These are phyloP conservation scores for Gossypium herbaceum DNA, from an alignment of 345 rosid species.

Conservation along the genomic window DNA sequence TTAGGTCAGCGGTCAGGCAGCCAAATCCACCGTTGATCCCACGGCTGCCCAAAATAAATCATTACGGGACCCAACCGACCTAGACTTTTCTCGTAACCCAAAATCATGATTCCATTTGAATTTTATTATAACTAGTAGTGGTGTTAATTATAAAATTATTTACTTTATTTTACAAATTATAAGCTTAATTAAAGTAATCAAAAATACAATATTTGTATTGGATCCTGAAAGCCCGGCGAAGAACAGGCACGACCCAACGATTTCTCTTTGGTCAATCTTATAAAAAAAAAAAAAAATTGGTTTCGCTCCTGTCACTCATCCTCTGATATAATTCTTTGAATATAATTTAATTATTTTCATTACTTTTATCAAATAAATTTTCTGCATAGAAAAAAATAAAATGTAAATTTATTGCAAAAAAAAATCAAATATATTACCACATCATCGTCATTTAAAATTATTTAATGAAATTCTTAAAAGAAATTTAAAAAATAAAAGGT, in stretches of 20 bases:
- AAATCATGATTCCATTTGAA: conserved; percentile 50
- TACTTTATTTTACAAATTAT: background rate
- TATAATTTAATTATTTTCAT: too few species aligned
- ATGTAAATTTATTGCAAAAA: too few species aligned
- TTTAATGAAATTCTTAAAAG: too few species aligned
- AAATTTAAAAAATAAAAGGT: too few species aligned
- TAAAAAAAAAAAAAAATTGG: too few species aligned
- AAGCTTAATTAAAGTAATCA: background rate
- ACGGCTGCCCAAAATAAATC: conserved; percentile 47
- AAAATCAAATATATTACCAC: too few species aligned
- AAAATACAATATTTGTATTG: conserved; percentile 10
- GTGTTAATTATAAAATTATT: background rate
- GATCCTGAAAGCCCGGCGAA: conserved; percentile 43
- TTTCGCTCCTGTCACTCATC: too few species aligned
- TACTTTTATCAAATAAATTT: too few species aligned
- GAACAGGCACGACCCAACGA: conserved; percentile 16
- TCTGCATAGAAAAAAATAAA: too few species aligned
- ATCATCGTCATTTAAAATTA: too few species aligned
- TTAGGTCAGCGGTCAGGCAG: conserved; percentile 42
- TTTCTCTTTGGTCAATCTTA: background rate
- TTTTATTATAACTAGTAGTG: conserved; percentile 11
- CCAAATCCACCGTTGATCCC: conserved; percentile 23
- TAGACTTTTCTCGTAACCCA: conserved; percentile 61
- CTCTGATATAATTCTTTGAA: too few species aligned
- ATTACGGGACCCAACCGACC: conserved; percentile 51